Evolutionary conservation across 2,329 filamentous ascomycete species (phyloP).

Genomic region (Epicoccum nigrum): DNA sequence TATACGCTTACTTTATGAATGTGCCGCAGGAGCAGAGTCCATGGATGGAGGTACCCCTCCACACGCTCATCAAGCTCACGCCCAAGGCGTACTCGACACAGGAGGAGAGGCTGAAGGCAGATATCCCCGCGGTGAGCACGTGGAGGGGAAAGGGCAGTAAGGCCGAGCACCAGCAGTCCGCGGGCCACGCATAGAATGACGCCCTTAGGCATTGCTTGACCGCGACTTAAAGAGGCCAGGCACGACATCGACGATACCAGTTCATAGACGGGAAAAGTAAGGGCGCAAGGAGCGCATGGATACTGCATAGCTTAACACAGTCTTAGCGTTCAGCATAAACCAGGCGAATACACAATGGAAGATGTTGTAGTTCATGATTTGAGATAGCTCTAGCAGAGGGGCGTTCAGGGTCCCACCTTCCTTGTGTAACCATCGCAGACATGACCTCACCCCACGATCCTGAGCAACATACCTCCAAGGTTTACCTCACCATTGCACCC

Average conservation of each 20-base stretch:
- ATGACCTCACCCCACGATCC: background rate
- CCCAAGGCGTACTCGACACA: constrained; percentile 93
- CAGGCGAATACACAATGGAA: constrained; percentile 1
- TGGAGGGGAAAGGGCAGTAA: constrained; percentile 94
- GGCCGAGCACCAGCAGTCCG: constrained; percentile 75
- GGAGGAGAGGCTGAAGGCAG: constrained; percentile 83
- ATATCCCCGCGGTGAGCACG: constrained; percentile 94
- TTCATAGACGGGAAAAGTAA: background rate
- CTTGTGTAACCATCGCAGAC: constrained; percentile 28
- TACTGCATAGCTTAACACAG: constrained; percentile 13
- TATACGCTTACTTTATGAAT: constrained; percentile 99
- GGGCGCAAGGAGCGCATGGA: constrained; percentile 7
- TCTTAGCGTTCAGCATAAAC: constrained; percentile 14
- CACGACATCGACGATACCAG: constrained; percentile 3
- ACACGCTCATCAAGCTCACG: constrained; percentile 95
- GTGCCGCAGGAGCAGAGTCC: constrained; percentile 89
- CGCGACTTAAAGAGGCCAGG: background rate
- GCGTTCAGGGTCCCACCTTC: constrained; percentile 24
- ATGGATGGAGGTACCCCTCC: constrained; percentile 98
- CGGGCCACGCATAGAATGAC: constrained; percentile 22
- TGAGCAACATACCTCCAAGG: no score
- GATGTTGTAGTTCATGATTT: no score
- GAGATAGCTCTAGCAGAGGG: no score
- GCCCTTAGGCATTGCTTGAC: constrained; percentile 15
- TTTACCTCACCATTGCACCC: no score